Evolutionary conservation across 2,329 filamentous ascomycete genomes (phyloP), one percentile per base, ranked within the genome.

Genomic region (Sporothrix pallida): DNA sequence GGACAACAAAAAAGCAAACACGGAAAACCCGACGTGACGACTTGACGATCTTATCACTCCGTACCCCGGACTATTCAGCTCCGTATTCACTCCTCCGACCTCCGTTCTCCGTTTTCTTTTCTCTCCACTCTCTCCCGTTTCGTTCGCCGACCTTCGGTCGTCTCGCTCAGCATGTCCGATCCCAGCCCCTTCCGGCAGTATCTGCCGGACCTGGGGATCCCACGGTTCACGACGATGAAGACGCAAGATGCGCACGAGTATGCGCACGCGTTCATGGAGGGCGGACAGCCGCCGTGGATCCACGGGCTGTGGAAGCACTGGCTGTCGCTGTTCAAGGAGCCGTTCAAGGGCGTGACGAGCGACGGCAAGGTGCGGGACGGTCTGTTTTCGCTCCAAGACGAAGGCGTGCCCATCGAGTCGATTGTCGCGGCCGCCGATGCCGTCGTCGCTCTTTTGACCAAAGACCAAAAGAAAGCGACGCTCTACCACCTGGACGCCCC

Each of bases 281-380:
- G 84, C 23, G 87, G 87, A 0, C 82, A 84, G 13, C 91, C 91
- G 0, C 91, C 91, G 0, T 93, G 91, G 91, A 82, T 93, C 17
- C 86, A 91, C 77, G 87, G 83, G 0, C 80, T 92, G 26, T 90
- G 88, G 73, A 79, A 84, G 75, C 87, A 90, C 78, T 91, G 89
- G 89, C 79, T 83, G 68, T 82, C 86, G 48, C 79, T 91, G 9
- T 82, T 90, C 37, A 82, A 88, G 72, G 91, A 93, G 81, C 91
- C 92, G 0, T 94, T 89, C 80, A 89, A 87, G 78, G 92, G 92
- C 31, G 84, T 94, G 23, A 93, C 92, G 0, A 89, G 81, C 12
- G 90, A 94, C 76, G 92, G 73, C 44, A 15, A 13, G 15, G 58
- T 74, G 6, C 67, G 72, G 3, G 12, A 20, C 23, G 50, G 20